Evolutionary conservation across 2,329 filamentous ascomycete genomes (phyloP), one percentile per base, ranked within the genome.

Genomic region (Aspergillus caelatus): DNA sequence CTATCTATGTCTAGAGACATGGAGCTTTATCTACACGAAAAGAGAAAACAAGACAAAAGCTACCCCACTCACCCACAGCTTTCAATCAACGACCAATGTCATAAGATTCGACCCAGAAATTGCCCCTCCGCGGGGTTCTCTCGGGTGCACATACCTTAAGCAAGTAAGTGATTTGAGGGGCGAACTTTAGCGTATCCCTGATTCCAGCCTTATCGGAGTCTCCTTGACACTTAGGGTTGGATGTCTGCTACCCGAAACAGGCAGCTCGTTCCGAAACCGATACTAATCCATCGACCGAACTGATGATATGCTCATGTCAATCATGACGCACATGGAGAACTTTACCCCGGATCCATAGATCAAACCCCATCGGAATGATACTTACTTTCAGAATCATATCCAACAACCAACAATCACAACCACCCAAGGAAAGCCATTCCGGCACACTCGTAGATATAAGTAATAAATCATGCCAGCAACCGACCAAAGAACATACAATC

Each of bases 81-180:
- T 52, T 11, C 28, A n/a, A 30, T 10, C 46, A 30, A 30, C 46
- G 2, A 32, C 46, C 46, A 52, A 52, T 52, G n/a, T 52, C 19
- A 21, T 14, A 11, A 2, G 5, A 32, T 7, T n/a, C 3, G 26
- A 19, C 14, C 28, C 3, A 12, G 10, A 12, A 30, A 14, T 52
- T 52, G 48, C 28, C n/a, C 34, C 52, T 36, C 52, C 21, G 45
- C 19, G 6, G 23, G 28, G 12, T 50, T 19, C 21, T 9, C 30
- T 26, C 21, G 41, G 45, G 19, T 58, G n/a, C 32, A 58, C 56
- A 45, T 46, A 16, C 26, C 28, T n/a, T 28, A 41, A 43, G 16
- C 41, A 45, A n/a, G 57, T 16, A 61, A 61, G 55, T 28, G 48
- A 50, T 41, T 41, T 41, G 39, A n/a, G 26, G 46, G 46, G 46